Conservation (phyloP, 129 eudicot genomes). For the Flaveria ramosissima region DNA sequence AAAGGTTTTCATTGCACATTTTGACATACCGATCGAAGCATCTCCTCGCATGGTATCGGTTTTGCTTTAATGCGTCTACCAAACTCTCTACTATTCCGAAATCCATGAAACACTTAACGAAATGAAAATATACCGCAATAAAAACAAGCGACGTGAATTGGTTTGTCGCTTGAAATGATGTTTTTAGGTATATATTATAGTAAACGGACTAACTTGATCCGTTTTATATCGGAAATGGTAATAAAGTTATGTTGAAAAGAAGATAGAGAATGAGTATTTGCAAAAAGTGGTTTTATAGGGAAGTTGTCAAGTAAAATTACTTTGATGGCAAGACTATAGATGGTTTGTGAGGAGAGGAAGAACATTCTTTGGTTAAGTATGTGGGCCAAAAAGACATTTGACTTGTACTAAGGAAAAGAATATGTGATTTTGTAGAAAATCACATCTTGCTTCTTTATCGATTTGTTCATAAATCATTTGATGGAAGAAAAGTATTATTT, state of each 20-base stretch:
- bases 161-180: not conserved
- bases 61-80: conserved; percentile 64
- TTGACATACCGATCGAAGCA: conserved; percentile 67
- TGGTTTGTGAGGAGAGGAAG: conserved; percentile 45
- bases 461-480: not conserved
- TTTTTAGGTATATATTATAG: not conserved
- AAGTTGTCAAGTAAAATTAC: conserved; percentile 21
- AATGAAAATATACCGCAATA: not conserved
- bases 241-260: not conserved
- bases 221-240: conserved; percentile 21
- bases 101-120: conserved; percentile 47
- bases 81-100: conserved; percentile 51
- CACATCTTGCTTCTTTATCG: conserved; percentile 21
- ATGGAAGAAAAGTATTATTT: conserved; percentile 33
- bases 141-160: not conserved
- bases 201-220: not conserved
- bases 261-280: conserved; percentile 18
- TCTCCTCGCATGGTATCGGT: conserved; percentile 74
- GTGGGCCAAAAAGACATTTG: conserved; percentile 47
- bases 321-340: conserved; percentile 30
- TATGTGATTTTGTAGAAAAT: conserved; percentile 20
- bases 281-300: conserved; percentile 25
- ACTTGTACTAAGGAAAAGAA: conserved; percentile 53
- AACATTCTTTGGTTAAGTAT: conserved; percentile 55
- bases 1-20: not conserved